phyloP scores from a whole-genome alignment of 78 protist genomes.

The Pigoraptor vietnamica region DNA sequence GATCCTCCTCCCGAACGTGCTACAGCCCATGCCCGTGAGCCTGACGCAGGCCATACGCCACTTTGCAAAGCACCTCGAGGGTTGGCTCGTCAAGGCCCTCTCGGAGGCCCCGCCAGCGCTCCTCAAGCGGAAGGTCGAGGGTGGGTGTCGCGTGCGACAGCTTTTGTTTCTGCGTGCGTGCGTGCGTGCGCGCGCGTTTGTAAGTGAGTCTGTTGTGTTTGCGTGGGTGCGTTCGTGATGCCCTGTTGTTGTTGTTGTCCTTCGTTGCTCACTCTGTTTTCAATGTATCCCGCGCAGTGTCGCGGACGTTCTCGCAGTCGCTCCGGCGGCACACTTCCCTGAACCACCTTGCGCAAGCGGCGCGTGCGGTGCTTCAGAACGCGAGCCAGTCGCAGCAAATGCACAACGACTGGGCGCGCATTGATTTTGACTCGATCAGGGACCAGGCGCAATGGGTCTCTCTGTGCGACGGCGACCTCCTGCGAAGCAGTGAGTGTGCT shows the following conservation, averaged over 20 bases:
- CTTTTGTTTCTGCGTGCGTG: not conserved
- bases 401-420: slow-evolving; percentile 9
- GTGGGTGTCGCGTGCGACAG: too few relatives aligned
- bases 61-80: slow-evolving; percentile 25
- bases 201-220: not conserved
- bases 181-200: not conserved
- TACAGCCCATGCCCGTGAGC: not conserved
- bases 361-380: slow-evolving; percentile 8
- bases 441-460: too few relatives aligned
- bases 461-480: too few relatives aligned
- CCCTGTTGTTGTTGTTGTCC: too few relatives aligned
- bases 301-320: slow-evolving; percentile 25
- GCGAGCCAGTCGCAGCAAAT: slow-evolving; percentile 14
- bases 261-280: too few relatives aligned
- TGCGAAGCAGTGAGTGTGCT: too few relatives aligned
- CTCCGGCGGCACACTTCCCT: slow-evolving; percentile 23
- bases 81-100: slow-evolving; percentile 19
- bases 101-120: not conserved
- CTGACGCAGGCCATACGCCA: slow-evolving; percentile 23
- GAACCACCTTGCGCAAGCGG: slow-evolving; percentile 35
- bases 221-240: not conserved
- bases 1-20: not conserved
- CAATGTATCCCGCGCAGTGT: too few relatives aligned
- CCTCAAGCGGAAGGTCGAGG: not conserved
- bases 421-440: too few relatives aligned